phyloP scores from a whole-genome alignment of 805 yeast species.

The Ogataea pilisensis region DNA sequence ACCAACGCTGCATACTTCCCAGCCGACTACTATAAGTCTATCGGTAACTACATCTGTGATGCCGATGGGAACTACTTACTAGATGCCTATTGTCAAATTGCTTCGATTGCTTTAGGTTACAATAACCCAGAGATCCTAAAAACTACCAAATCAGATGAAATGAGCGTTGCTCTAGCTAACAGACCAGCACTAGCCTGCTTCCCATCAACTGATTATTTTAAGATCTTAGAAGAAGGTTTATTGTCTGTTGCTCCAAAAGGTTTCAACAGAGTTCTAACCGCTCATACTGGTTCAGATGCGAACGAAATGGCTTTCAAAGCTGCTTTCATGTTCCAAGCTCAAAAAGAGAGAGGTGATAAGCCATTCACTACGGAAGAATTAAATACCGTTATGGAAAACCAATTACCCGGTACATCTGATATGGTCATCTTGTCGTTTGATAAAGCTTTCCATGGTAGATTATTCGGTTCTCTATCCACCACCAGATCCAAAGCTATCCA shows the following conservation, averaged over 20 bases:
- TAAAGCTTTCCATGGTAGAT: constrained; percentile 53
- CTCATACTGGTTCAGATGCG: constrained; percentile 65
- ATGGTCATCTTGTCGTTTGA: constrained; percentile 51
- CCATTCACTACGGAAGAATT: constrained; percentile 45
- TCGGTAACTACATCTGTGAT: constrained; percentile 63
- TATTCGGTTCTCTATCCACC: constrained; percentile 52
- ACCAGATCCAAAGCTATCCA: constrained; percentile 56
- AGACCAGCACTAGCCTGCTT: constrained; percentile 68
- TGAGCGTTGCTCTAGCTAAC: constrained; percentile 61
- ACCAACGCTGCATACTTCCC: constrained; percentile 60
- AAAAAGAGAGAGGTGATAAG: constrained; percentile 42
- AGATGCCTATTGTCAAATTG: constrained; percentile 69
- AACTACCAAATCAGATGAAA: constrained; percentile 55
- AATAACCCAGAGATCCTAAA: constrained; percentile 60
- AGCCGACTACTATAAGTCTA: constrained; percentile 59
- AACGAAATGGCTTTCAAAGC: constrained; percentile 71
- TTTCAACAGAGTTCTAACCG: constrained; percentile 57
- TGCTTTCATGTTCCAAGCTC: constrained; percentile 59
- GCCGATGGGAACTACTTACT: constrained; percentile 59
- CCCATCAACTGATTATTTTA: constrained; percentile 52
- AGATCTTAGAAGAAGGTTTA: constrained; percentile 43
- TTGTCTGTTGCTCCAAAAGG: constrained; percentile 66
- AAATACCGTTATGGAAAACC: constrained; percentile 44
- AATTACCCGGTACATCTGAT: constrained; percentile 50
- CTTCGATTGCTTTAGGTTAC: constrained; percentile 68